Conservation (phyloP, 2,329 filamentous ascomycete species). For the Akanthomyces dipterigenus region DNA sequence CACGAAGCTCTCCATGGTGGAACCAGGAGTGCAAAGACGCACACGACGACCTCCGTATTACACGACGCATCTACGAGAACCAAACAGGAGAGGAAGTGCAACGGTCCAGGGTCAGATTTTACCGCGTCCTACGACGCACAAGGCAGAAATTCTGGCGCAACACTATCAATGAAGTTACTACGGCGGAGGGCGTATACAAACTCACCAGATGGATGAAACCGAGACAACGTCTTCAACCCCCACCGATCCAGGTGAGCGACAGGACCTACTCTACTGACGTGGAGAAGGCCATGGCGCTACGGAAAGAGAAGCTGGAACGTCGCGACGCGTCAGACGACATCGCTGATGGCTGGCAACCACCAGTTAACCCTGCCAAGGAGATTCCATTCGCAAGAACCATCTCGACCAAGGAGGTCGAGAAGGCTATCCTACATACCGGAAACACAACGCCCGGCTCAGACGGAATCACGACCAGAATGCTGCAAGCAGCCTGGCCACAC, state of each 20-base stretch:
- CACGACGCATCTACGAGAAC: not conserved
- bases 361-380: not conserved
- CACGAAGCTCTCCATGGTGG: not conserved
- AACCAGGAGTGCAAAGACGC: not conserved
- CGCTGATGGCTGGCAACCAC: not conserved
- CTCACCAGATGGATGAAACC: slow-evolving; percentile 2
- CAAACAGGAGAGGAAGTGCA: too few relatives aligned
- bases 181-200: too few relatives aligned
- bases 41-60: not conserved
- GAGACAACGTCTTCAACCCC: not conserved
- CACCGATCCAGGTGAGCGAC: not conserved
- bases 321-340: not conserved
- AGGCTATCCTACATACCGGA: not conserved
- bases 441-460: not conserved
- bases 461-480: not conserved
- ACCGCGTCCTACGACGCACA: too few relatives aligned
- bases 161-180: too few relatives aligned
- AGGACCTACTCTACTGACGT: not conserved
- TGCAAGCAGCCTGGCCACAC: not conserved
- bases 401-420: not conserved
- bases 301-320: not conserved
- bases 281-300: not conserved
- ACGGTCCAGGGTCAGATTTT: too few relatives aligned
- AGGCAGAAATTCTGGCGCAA: too few relatives aligned
- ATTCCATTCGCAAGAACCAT: not conserved